Evolutionary conservation across 305 asterid genomes (phyloP).

Genomic region (Salvia sclarea): DNA sequence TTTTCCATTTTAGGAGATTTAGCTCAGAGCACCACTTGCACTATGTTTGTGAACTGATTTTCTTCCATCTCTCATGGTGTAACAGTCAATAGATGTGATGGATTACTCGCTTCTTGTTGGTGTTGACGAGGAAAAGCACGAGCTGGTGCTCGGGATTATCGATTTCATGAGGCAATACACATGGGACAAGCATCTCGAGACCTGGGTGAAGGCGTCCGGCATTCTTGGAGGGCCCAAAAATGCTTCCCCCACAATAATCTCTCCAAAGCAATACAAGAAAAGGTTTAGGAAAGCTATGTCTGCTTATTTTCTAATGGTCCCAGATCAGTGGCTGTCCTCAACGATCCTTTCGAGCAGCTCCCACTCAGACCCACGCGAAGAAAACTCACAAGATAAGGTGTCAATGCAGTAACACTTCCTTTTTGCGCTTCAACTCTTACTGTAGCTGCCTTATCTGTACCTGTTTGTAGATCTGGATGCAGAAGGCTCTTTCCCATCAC

Average conservation of each 20-base stretch:
- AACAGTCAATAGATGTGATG: constrained; percentile 83
- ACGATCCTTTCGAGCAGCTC: constrained; percentile 34
- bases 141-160: constrained; percentile 75
- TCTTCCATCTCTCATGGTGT: constrained; percentile 10
- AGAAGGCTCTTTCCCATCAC: constrained; percentile 20
- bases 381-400: constrained; percentile 31
- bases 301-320: constrained; percentile 82
- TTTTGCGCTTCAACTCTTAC: neutral
- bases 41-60: neutral
- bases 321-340: constrained; percentile 75
- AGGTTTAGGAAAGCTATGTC: constrained; percentile 92
- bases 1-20: constrained; percentile 28
- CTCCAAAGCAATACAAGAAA: constrained; percentile 78
- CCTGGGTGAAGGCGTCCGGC: constrained; percentile 90
- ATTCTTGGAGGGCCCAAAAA: constrained; percentile 81
- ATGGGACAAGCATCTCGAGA: constrained; percentile 92
- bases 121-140: constrained; percentile 75
- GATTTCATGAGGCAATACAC: constrained; percentile 93
- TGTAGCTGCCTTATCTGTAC: constrained; percentile 20
- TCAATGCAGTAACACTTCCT: constrained; percentile 1
- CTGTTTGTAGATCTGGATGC: constrained; percentile 27
- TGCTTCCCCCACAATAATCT: constrained; percentile 69
- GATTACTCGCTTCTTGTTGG: constrained; percentile 87
- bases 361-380: constrained; percentile 41
- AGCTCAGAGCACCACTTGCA: no score